Conservation (phyloP, 2,329 filamentous ascomycete genomes). For the Ilyonectria robusta region DNA sequence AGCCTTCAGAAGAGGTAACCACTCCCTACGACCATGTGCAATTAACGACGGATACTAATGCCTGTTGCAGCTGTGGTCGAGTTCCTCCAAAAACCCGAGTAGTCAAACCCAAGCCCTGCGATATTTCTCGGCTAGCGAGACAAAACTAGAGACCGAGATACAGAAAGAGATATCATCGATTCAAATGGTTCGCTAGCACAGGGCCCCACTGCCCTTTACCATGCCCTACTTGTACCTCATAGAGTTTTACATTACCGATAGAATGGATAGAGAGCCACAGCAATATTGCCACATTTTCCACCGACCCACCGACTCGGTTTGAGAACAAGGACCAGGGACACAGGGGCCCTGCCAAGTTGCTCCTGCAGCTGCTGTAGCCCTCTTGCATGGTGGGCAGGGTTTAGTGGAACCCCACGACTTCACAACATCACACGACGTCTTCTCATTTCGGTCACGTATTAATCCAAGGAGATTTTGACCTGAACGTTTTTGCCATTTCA, state of each 20-base stretch:
- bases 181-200: background rate
- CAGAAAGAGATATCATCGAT: background rate
- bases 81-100: slow-evolving; percentile 68
- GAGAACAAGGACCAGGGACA: background rate
- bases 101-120: slow-evolving; percentile 50
- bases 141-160: background rate
- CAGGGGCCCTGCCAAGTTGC: background rate
- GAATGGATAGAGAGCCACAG: slow-evolving; percentile 21
- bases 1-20: slow-evolving; percentile 78
- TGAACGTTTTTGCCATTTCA: slow-evolving; percentile 54
- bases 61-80: slow-evolving; percentile 70
- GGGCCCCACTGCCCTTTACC: background rate
- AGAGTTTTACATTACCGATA: slow-evolving; percentile 16
- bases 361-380: background rate
- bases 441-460: slow-evolving; percentile 31
- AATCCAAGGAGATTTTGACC: slow-evolving; percentile 44
- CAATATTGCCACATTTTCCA: background rate
- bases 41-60: background rate
- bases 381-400: background rate
- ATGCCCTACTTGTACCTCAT: slow-evolving; percentile 4
- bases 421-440: slow-evolving; percentile 34
- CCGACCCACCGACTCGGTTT: background rate
- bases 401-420: background rate
- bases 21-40: background rate
- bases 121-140: background rate